A percentile compares a stretch with the other conserved stretches of the same genome.
Conservation (phyloP, 2,329 filamentous ascomycete species). For the Zasmidium cellare region DNA sequence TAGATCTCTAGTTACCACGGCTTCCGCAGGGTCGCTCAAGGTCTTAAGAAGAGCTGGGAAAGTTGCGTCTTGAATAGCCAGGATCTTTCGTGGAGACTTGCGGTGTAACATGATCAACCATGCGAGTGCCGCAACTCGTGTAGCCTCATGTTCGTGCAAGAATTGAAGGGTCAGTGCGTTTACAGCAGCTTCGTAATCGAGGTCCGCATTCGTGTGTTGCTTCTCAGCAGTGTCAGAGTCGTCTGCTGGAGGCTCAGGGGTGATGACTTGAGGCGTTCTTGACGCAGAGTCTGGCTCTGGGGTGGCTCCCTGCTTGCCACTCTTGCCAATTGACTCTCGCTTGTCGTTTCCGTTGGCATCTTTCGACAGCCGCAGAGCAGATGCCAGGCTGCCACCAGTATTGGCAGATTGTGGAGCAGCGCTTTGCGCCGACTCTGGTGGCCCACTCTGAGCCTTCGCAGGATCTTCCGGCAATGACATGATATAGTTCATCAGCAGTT, state of each 20-base stretch:
- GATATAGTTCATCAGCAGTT: conserved; percentile 89
- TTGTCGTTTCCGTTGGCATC: conserved; percentile 18
- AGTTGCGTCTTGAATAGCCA: conserved; percentile 95
- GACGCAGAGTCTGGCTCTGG: conserved; percentile 24
- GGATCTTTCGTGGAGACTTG: conserved; percentile 82
- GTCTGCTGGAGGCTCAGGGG: conserved; percentile 26
- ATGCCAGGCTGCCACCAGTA: neutral
- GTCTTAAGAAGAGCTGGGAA: conserved; percentile 96
- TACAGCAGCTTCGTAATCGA: conserved; percentile 96
- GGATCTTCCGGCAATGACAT: conserved; percentile 75
- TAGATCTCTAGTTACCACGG: conserved; percentile 91
- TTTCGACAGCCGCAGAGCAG: conserved; percentile 6
- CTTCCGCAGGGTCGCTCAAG: conserved; percentile 89
- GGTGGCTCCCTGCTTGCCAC: conserved; percentile 23
- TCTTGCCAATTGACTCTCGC: conserved; percentile 20
- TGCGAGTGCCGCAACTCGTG: conserved; percentile 85
- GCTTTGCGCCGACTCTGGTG: conserved; percentile 7
- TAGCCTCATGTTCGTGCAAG: conserved; percentile 94
- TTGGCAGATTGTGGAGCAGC: neutral
- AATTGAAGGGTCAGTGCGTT: conserved; percentile 91
- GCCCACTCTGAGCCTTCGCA: conserved; percentile 35
- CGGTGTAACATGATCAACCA: conserved; percentile 98
- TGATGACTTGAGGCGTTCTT: conserved; percentile 28
- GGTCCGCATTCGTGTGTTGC: conserved; percentile 49
- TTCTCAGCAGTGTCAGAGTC: conserved; percentile 16